Conservation (phyloP, 2,329 filamentous ascomycete genomes). For the Claviceps digitariae region DNA sequence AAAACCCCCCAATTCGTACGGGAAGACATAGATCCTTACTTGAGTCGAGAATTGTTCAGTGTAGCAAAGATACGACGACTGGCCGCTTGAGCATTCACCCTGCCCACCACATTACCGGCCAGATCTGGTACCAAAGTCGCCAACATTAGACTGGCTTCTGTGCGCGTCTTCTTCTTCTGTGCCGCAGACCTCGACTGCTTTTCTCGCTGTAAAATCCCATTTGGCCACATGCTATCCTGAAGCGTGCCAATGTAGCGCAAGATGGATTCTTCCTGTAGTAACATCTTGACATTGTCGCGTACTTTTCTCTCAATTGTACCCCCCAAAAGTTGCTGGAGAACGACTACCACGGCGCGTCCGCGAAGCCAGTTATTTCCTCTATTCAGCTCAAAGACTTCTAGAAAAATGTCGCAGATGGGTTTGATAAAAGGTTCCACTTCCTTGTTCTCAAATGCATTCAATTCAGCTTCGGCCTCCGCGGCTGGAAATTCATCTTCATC, state of each 20-base stretch:
- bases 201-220: constrained; percentile 39
- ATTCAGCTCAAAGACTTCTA: constrained; percentile 91
- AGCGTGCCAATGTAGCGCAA: constrained; percentile 61
- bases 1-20: neutral
- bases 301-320: constrained; percentile 95
- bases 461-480: constrained; percentile 80
- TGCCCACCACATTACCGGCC: constrained; percentile 83
- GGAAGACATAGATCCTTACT: constrained; percentile 41
- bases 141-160: constrained; percentile 79
- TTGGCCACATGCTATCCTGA: constrained; percentile 72
- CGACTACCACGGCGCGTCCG: constrained; percentile 87
- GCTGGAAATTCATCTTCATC: constrained; percentile 38
- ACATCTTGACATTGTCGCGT: constrained; percentile 62
- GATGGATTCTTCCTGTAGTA: constrained; percentile 67
- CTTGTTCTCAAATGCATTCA: constrained; percentile 82
- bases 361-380: constrained; percentile 95
- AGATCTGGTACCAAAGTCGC: constrained; percentile 83
- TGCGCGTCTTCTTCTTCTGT: constrained; percentile 68
- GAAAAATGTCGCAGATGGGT: constrained; percentile 93
- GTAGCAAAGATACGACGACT: constrained; percentile 81
- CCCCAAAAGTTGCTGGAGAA: constrained; percentile 87
- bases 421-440: constrained; percentile 94
- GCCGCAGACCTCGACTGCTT: constrained; percentile 45
- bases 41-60: constrained; percentile 79
- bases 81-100: constrained; percentile 80